Evolutionary conservation across 2,329 filamentous ascomycete species (phyloP).

Genomic region (Colletotrichum chrysophilum): DNA sequence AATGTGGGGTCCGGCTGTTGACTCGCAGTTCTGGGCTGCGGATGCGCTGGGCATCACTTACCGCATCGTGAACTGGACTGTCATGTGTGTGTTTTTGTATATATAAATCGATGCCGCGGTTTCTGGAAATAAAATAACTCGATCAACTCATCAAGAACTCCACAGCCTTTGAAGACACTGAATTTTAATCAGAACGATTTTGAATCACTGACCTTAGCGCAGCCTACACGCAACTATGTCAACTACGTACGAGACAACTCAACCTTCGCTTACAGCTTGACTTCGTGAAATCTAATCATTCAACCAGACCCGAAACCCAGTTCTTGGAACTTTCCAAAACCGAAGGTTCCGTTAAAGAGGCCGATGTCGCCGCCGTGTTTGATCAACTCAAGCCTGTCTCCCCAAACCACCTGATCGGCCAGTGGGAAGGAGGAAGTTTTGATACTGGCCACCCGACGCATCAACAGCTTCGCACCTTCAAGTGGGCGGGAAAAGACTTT

Average conservation of each 20-base stretch:
- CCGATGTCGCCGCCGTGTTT: constrained; percentile 3
- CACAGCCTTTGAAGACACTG: rapidly evolving
- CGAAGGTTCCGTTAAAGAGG: background rate
- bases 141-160: background rate
- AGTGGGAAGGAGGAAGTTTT: constrained; percentile 33
- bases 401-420: constrained; percentile 28
- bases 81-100: background rate
- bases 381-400: constrained; percentile 26
- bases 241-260: background rate
- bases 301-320: background rate
- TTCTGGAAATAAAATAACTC: rapidly evolving
- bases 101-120: background rate
- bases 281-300: background rate
- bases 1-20: background rate
- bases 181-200: rapidly evolving
- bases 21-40: background rate
- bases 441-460: constrained; percentile 29
- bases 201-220: rapidly evolving
- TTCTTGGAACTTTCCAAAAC: background rate
- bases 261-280: background rate
- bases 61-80: background rate
- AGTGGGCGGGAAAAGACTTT: constrained; percentile 37
- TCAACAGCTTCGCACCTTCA: constrained; percentile 24
- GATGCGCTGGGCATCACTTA: background rate
- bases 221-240: background rate